Percentiles rank a stretch among this genome's conserved stretches.
Conservation (phyloP, 441 rosid species). For the Melastoma candidum region DNA sequence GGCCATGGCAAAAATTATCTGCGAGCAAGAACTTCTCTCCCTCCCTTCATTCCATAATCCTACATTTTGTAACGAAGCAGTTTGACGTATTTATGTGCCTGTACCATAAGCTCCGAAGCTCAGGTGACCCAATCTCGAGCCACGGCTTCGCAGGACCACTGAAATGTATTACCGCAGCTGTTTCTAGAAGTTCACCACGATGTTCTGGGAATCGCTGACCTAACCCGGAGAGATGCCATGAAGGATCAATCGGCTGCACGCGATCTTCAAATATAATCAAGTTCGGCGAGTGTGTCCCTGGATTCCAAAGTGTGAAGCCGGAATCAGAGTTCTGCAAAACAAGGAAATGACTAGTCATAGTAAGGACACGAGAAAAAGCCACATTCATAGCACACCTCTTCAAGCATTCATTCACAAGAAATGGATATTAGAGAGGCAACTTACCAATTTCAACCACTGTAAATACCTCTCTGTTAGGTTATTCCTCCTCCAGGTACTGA, state of each 20-base stretch:
- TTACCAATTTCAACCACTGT: conserved; percentile 65
- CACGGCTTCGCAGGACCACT: conserved; percentile 98
- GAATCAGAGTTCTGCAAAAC: conserved; percentile 46
- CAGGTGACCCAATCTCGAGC: conserved; percentile 74
- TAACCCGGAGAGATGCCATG: conserved; percentile 75
- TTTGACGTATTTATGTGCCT: conserved; percentile 61
- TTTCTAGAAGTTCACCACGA: conserved; percentile 26
- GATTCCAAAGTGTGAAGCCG: conserved; percentile 77
- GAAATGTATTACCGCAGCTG: conserved; percentile 79
- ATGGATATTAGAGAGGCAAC: conserved; percentile 11
- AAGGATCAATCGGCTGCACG: conserved; percentile 64
- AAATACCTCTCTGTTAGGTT: conserved; percentile 56
- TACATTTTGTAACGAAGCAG: conserved; percentile 64
- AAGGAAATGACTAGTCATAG: not conserved
- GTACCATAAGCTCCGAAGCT: conserved; percentile 60
- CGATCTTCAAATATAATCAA: conserved; percentile 64
- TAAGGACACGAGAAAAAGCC: no score
- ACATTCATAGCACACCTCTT: no score
- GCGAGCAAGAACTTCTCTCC: conserved; percentile 1
- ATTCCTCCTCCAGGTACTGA: conserved; percentile 75
- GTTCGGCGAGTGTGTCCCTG: conserved; percentile 73
- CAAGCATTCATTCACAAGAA: no score
- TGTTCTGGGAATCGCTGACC: conserved; percentile 40
- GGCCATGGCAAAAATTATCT: not conserved
- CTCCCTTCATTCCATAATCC: conserved; percentile 38